phyloP scores from a whole-genome alignment of 2,329 filamentous ascomycete genomes.

The Alternaria brassicae region DNA sequence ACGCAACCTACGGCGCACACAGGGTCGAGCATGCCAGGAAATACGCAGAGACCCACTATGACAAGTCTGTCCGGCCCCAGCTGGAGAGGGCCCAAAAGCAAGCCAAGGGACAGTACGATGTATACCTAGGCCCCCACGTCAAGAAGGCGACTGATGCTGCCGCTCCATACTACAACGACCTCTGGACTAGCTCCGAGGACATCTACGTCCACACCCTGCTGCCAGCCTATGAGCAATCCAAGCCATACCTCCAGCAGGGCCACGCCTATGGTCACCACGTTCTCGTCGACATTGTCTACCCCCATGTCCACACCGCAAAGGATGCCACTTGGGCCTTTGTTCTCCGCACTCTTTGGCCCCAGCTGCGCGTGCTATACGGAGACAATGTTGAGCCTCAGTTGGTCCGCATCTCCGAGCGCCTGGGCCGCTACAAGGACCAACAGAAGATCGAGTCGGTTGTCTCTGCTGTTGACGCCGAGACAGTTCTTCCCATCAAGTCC shows the following conservation, averaged over 20 bases:
- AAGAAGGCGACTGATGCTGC: conserved; percentile 64
- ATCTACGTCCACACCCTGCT: conserved; percentile 76
- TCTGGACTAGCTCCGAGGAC: conserved; percentile 67
- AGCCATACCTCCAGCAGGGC: conserved; percentile 74
- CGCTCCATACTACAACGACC: conserved; percentile 75
- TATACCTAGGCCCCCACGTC: conserved; percentile 76
- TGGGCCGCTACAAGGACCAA: conserved; percentile 76
- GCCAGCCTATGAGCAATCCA: conserved; percentile 75
- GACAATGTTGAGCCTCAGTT: conserved; percentile 96
- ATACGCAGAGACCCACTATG: conserved; percentile 77
- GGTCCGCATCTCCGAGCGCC: conserved; percentile 85
- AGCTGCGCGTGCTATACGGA: conserved; percentile 78
- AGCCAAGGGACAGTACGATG: conserved; percentile 71
- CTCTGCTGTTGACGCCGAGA: conserved; percentile 58
- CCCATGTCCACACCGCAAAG: conserved; percentile 74
- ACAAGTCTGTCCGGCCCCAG: conserved; percentile 77
- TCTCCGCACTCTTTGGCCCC: conserved; percentile 80
- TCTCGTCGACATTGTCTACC: conserved; percentile 72
- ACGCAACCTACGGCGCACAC: conserved; percentile 76
- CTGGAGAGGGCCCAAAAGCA: conserved; percentile 69
- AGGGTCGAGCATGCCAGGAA: conserved; percentile 70
- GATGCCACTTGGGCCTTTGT: conserved; percentile 74
- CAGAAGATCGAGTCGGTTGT: conserved; percentile 67
- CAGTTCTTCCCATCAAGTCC: conserved; percentile 22
- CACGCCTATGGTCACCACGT: conserved; percentile 73